phyloP scores from a whole-genome alignment of 1,284 basidiomycete species.

The Gomphus sp. region DNA sequence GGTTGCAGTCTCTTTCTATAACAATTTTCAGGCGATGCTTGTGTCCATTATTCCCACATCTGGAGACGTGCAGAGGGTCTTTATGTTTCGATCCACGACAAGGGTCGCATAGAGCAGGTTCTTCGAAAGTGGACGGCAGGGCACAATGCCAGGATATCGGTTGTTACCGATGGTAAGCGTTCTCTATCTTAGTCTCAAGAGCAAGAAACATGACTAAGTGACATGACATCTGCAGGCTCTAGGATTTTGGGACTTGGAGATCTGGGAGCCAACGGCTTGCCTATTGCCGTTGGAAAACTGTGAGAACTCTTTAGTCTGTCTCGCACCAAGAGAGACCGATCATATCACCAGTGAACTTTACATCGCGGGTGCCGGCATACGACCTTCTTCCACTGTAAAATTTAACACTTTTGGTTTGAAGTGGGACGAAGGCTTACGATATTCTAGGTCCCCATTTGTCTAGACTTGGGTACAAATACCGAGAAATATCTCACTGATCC shows the following conservation, averaged over 20 bases:
- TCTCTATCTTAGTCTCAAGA: not conserved
- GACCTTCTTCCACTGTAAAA: conserved; percentile 29
- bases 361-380: conserved; percentile 28
- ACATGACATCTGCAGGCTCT: not conserved
- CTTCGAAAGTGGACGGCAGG: conserved; percentile 5
- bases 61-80: conserved; percentile 9
- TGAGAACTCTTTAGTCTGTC: not conserved
- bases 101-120: conserved; percentile 8
- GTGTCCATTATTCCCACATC: conserved; percentile 8
- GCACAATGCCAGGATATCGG: not conserved
- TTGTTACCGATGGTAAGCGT: conserved; percentile 7
- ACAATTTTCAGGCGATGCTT: conserved; percentile 2
- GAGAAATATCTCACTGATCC: conserved; percentile 39
- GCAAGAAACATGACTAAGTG: too few relatives aligned
- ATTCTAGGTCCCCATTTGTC: conserved; percentile 31
- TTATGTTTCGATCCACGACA: conserved; percentile 7
- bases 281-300: conserved; percentile 8
- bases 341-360: conserved; percentile 3
- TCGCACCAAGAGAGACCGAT: not conserved
- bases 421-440: not conserved
- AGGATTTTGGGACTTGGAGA: conserved; percentile 9
- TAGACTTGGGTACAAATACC: conserved; percentile 43
- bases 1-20: not conserved
- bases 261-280: conserved; percentile 7
- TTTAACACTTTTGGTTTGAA: not conserved